A percentile compares a stretch with the other conserved stretches of the same genome.
phyloP scores from a whole-genome alignment of 257 asterid genomes.

The Solanum peruvianum region DNA sequence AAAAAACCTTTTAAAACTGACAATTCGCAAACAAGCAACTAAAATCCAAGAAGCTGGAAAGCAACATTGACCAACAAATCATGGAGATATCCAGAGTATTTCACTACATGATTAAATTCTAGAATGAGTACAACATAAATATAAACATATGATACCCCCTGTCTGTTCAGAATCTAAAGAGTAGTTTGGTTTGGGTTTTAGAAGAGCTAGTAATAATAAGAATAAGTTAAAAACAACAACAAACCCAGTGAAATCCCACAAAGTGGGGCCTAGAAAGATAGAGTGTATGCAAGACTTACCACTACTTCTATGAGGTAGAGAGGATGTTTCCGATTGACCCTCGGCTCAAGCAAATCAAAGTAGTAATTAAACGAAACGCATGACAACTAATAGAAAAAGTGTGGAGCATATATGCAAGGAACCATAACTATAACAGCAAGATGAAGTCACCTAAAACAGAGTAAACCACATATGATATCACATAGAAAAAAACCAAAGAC shows the following conservation, averaged over 20 bases:
- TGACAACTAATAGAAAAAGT: not conserved
- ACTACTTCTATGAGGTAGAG: not conserved
- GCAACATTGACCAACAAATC: not conserved
- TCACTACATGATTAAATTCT: not conserved
- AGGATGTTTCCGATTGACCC: not conserved
- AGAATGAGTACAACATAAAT: not conserved
- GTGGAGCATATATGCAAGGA: not conserved
- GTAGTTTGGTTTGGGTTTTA: not conserved
- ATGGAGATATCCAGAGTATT: not conserved
- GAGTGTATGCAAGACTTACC: not conserved
- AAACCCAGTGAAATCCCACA: not conserved
- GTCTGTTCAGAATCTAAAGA: not conserved
- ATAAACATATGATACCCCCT: not conserved
- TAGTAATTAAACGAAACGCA: not conserved
- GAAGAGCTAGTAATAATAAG: not conserved
- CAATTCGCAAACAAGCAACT: not conserved
- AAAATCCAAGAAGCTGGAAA: not conserved
- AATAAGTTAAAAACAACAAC: not conserved
- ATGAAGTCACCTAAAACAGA: not conserved
- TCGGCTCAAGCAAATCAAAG: not conserved
- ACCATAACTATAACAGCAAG: not conserved
- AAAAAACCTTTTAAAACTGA: not conserved
- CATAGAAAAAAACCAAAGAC: not conserved
- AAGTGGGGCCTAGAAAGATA: not conserved
- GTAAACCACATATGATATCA: not conserved